These are phyloP conservation scores for Russula lepida DNA, from an alignment of 768 basidiomycete species.

Conservation along the genomic window DNA sequence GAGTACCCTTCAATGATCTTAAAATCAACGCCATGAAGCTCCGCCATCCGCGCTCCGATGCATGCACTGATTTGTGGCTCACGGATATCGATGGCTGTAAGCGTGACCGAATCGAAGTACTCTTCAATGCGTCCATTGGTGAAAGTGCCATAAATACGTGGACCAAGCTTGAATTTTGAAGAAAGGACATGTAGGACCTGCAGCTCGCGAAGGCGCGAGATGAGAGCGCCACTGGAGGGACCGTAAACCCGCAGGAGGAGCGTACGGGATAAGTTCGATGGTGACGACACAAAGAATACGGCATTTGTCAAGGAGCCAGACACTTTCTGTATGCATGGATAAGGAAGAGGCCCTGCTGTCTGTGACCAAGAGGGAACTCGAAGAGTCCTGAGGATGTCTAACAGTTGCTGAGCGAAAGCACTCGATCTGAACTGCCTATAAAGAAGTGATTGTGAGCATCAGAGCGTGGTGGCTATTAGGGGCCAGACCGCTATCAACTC, in stretches of 20 bases:
- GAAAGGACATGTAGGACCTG: slow-evolving; percentile 85
- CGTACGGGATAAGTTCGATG: slow-evolving; percentile 45
- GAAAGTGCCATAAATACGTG: slow-evolving; percentile 90
- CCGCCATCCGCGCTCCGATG: slow-evolving; percentile 93
- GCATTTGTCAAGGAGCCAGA: slow-evolving; percentile 93
- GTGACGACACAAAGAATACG: slow-evolving; percentile 90
- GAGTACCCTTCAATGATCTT: slow-evolving; percentile 45
- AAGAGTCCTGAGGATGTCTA: slow-evolving; percentile 47
- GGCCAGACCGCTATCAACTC: slow-evolving; percentile 28
- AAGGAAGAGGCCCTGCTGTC: slow-evolving; percentile 36
- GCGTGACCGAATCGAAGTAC: slow-evolving; percentile 82
- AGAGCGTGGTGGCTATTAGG: slow-evolving; percentile 29
- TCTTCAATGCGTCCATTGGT: slow-evolving; percentile 93
- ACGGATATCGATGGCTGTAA: slow-evolving; percentile 71
- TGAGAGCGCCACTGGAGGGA: slow-evolving; percentile 73
- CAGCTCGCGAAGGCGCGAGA: slow-evolving; percentile 82
- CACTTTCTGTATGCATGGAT: slow-evolving; percentile 64
- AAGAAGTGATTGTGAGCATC: slow-evolving; percentile 17
- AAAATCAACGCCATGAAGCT: slow-evolving; percentile 89
- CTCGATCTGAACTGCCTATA: slow-evolving; percentile 57
- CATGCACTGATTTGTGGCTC: slow-evolving; percentile 68
- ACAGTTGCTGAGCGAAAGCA: slow-evolving; percentile 45
- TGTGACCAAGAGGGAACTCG: slow-evolving; percentile 53
- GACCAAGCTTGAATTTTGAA: slow-evolving; percentile 80
- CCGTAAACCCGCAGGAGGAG: slow-evolving; percentile 91